Percentiles rank a stretch among this genome's conserved stretches.
phyloP scores from a whole-genome alignment of 2,329 filamentous ascomycete species.

The Talaromyces verruculosus region DNA sequence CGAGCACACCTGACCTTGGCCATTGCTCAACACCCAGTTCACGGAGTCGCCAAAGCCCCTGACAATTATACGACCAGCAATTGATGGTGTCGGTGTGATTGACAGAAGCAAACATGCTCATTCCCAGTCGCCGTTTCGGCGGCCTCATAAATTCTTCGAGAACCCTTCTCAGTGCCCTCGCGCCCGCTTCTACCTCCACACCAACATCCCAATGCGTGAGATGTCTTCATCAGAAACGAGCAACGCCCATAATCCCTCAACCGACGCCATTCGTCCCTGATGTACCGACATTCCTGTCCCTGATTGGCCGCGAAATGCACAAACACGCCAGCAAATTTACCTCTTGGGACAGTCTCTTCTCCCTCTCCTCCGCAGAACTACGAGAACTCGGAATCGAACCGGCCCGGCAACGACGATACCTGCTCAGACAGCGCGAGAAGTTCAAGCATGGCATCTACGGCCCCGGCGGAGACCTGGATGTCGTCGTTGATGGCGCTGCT shows the following conservation, averaged over 20 bases:
- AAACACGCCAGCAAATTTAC: slow-evolving; percentile 84
- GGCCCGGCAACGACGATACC: slow-evolving; percentile 75
- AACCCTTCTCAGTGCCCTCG: slow-evolving; percentile 23
- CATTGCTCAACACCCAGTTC: neutral
- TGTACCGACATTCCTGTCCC: slow-evolving; percentile 77
- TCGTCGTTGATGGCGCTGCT: slow-evolving; percentile 65
- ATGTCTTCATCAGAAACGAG: slow-evolving; percentile 44
- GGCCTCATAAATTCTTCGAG: slow-evolving; percentile 29
- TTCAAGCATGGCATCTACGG: slow-evolving; percentile 77
- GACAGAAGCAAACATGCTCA: slow-evolving; percentile 28
- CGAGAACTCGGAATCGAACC: slow-evolving; percentile 84
- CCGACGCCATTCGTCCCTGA: slow-evolving; percentile 87
- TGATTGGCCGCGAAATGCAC: slow-evolving; percentile 84
- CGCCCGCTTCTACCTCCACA: slow-evolving; percentile 9
- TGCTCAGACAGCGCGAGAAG: slow-evolving; percentile 82
- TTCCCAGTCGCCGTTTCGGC: slow-evolving; percentile 32
- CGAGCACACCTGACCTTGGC: neutral
- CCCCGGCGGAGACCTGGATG: slow-evolving; percentile 75
- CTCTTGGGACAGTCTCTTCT: slow-evolving; percentile 88
- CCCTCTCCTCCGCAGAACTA: slow-evolving; percentile 72
- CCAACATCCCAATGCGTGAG: slow-evolving; percentile 37
- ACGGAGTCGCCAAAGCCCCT: neutral
- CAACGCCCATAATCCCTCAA: slow-evolving; percentile 56
- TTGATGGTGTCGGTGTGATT: neutral
- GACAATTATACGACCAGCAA: neutral